Evolutionary conservation across 257 asterid species (phyloP).

Genomic region (Rehmannia glutinosa): DNA sequence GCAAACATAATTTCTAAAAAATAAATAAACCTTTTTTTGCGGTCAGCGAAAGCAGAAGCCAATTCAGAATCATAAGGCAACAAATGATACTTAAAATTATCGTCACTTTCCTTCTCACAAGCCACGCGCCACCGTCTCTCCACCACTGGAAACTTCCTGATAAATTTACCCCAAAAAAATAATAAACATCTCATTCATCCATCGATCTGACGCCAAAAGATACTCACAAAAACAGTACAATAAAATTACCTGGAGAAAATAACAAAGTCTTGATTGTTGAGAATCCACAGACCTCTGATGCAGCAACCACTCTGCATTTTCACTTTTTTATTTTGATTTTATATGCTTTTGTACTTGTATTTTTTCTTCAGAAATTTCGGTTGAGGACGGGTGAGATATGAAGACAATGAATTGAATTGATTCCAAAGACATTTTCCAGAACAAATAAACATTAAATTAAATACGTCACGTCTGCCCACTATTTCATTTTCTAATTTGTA

Average conservation of each 20-base stretch:
- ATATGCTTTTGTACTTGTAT: too few species aligned
- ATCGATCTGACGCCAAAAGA: constrained; percentile 12
- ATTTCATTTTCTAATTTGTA: not conserved
- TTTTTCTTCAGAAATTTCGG: not conserved
- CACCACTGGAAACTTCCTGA: constrained; percentile 91
- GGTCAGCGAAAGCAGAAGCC: constrained; percentile 70
- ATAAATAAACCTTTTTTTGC: constrained; percentile 57
- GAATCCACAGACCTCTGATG: constrained; percentile 94
- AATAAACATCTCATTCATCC: not conserved
- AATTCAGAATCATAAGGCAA: constrained; percentile 65
- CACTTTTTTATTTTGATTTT: not conserved
- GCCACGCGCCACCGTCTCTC: constrained; percentile 87
- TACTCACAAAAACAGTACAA: not conserved
- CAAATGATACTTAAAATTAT: constrained; percentile 22
- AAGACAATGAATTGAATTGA: too few species aligned
- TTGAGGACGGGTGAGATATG: too few species aligned
- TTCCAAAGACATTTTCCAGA: too few species aligned
- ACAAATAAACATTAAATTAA: too few species aligned
- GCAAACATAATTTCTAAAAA: not conserved
- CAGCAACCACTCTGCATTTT: constrained; percentile 73
- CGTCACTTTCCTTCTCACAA: constrained; percentile 46
- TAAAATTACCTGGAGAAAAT: constrained; percentile 70
- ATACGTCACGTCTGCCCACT: not conserved
- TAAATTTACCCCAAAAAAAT: not conserved
- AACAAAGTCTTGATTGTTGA: constrained; percentile 69